A percentile compares a stretch with the other conserved stretches of the same genome.
Evolutionary conservation across 305 asterid genomes (phyloP).

Genomic region (Striga hermonthica): DNA sequence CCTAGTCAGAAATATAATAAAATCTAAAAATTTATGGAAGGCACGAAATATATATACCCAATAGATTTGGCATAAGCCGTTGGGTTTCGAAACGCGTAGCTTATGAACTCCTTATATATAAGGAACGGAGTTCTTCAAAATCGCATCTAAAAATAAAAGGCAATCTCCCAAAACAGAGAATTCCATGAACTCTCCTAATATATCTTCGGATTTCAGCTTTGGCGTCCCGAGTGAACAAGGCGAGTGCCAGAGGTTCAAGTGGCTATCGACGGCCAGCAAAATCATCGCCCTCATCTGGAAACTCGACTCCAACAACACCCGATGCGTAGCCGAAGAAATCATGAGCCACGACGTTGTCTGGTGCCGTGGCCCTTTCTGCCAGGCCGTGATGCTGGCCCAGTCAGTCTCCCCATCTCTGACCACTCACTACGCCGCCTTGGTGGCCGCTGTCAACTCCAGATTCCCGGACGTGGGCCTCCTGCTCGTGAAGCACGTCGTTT

Average conservation of each 20-base stretch:
- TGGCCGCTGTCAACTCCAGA: conserved; percentile 32
- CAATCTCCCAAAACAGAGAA: too few relatives aligned
- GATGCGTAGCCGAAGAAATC: conserved; percentile 26
- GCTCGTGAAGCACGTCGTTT: conserved; percentile 31
- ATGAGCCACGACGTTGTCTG: conserved; percentile 23
- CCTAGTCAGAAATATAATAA: too few relatives aligned
- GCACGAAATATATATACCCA: too few relatives aligned
- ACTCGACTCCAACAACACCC: conserved; percentile 27
- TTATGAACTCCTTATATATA: too few relatives aligned
- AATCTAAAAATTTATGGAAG: too few relatives aligned
- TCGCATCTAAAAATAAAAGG: too few relatives aligned
- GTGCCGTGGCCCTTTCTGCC: conserved; percentile 37
- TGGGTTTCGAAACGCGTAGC: too few relatives aligned
- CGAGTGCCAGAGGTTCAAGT: conserved; percentile 23
- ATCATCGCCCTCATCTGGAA: conserved; percentile 29
- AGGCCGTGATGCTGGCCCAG: conserved; percentile 36
- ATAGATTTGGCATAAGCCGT: too few relatives aligned
- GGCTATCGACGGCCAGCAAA: conserved; percentile 32
- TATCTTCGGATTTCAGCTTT: too few relatives aligned
- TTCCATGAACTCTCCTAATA: too few relatives aligned
- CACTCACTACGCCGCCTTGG: conserved; percentile 39
- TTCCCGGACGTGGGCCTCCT: conserved; percentile 40
- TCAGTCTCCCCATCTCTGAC: conserved; percentile 23
- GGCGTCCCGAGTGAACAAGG: too few relatives aligned
- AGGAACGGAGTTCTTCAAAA: too few relatives aligned